A percentile compares a stretch with the other conserved stretches of the same genome.
Evolutionary conservation across 805 yeast genomes (phyloP).

Genomic region (Scheffersomyces lignosus): DNA sequence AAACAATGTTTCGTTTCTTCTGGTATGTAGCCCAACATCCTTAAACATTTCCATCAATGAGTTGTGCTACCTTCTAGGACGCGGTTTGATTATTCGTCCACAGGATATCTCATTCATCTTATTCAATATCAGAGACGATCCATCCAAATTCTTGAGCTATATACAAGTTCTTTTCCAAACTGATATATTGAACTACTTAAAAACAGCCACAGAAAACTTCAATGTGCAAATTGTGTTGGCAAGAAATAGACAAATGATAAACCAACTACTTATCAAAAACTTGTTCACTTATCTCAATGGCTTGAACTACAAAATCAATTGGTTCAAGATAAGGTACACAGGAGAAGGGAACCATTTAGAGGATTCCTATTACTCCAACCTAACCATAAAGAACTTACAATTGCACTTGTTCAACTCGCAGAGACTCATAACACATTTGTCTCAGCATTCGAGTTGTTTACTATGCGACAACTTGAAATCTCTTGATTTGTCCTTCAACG

Average conservation of each 20-base stretch:
- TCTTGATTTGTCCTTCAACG: conserved; percentile 30
- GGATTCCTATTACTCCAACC: not conserved
- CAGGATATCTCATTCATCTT: conserved; percentile 14
- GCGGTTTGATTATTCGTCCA: conserved; percentile 20
- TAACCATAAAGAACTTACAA: conserved; percentile 12
- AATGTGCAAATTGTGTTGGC: conserved; percentile 15
- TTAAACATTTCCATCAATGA: conserved; percentile 2
- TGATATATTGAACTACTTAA: conserved; percentile 11
- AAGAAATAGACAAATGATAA: conserved; percentile 8
- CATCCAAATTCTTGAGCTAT: not conserved
- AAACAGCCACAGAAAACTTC: conserved; percentile 11
- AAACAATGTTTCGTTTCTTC: conserved; percentile 7
- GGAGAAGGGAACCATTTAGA: not conserved
- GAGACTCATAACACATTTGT: conserved; percentile 11
- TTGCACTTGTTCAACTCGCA: conserved; percentile 19
- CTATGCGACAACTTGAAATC: conserved; percentile 11
- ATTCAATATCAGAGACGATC: conserved; percentile 10
- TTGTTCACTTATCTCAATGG: conserved; percentile 4
- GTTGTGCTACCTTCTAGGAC: conserved; percentile 16
- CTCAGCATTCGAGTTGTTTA: conserved; percentile 5
- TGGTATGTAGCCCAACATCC: not conserved
- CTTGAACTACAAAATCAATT: conserved; percentile 6
- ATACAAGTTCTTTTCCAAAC: conserved; percentile 6
- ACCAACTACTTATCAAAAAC: conserved; percentile 2
- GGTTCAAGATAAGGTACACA: conserved; percentile 14